Evolutionary conservation across 2,329 filamentous ascomycete species (phyloP), one percentile per base, ranked within the genome.

Genomic region (Escovopsis sp.): DNA sequence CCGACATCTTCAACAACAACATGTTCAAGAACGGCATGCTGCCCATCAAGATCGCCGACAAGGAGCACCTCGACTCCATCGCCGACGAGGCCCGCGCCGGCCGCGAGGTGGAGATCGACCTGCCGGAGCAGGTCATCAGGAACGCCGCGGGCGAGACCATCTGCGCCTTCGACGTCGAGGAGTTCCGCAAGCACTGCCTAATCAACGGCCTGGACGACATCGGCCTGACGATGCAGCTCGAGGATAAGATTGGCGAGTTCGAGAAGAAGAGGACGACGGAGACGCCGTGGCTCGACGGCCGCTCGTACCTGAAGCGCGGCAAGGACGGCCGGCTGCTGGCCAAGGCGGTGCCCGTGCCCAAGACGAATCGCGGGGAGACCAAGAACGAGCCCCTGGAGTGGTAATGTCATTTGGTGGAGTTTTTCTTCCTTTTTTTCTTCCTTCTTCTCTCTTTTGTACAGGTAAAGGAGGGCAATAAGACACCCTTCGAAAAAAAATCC

Each of bases 11-110:
- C 77, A 93, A 89, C 77, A 95, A 94, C 77, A 98, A 98, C 72
- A 91, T 84, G n/a, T 96, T 95, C 76, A 96, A 98, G 75, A 98
- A 98, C 69, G 89, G 89, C 68, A 96, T 96, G 91, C 70, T 96
- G 49, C 88, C 89, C 39, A 77, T 96, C 47, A 66, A 72, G 45
- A 82, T 96, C 57, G 67, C 72, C 30, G 77, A 89, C 60, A 64
- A 77, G 50, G 68, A 65, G 1, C 70, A 75, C 30, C 67, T 95
- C 4, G 71, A 82, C 36, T 71, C 70, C 47, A 79, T 96, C 49
- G 80, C 83, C 33, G 75, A 70, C 26, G 85, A 93, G 62, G 88
- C 88, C 32, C 72, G 72, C 33, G 82, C 84, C 4, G 86, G 86
- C 44, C 74, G 74, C 45, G 88, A 95, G 61, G 68, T 96, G 49